Evolutionary conservation across 306 rosid genomes (phyloP).

Genomic region (Casuarina equisetifolia): DNA sequence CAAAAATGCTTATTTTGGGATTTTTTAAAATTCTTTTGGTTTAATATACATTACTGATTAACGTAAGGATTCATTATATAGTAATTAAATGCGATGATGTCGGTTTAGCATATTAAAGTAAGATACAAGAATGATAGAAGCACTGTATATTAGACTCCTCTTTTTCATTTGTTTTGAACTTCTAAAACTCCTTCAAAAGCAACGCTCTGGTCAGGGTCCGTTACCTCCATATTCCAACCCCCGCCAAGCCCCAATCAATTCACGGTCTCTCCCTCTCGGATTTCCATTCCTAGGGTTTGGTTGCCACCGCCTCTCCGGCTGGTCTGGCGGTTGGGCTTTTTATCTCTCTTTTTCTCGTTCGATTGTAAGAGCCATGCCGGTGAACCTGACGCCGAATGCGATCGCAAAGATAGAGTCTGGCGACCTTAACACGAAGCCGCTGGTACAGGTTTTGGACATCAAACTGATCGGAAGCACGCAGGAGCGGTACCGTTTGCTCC

Average conservation of each 20-base stretch:
- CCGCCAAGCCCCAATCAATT: too few species aligned
- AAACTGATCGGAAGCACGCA: slow-evolving; percentile 46
- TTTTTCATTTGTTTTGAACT: neutral
- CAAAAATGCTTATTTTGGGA: too few species aligned
- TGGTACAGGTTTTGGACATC: slow-evolving; percentile 75
- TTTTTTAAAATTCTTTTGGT: too few species aligned
- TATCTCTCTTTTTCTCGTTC: neutral
- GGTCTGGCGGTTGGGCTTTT: neutral
- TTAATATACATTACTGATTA: too few species aligned
- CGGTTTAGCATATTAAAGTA: too few species aligned
- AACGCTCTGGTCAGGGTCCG: too few species aligned
- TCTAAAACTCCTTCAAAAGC: too few species aligned
- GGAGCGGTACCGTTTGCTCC: slow-evolving; percentile 69
- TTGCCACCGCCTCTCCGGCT: neutral
- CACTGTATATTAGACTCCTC: too few species aligned
- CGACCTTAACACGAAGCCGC: slow-evolving; percentile 74
- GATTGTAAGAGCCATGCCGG: slow-evolving; percentile 47
- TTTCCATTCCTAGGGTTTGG: slow-evolving; percentile 23
- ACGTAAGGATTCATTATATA: too few species aligned
- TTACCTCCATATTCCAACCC: too few species aligned
- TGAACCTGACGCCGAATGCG: slow-evolving; percentile 82
- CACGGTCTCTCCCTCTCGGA: neutral
- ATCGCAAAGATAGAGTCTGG: slow-evolving; percentile 62
- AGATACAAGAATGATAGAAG: too few species aligned
- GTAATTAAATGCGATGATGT: too few species aligned